Evolutionary conservation across 129 eudicot species (phyloP).

Genomic region (Heracleum sosnowskyi): DNA sequence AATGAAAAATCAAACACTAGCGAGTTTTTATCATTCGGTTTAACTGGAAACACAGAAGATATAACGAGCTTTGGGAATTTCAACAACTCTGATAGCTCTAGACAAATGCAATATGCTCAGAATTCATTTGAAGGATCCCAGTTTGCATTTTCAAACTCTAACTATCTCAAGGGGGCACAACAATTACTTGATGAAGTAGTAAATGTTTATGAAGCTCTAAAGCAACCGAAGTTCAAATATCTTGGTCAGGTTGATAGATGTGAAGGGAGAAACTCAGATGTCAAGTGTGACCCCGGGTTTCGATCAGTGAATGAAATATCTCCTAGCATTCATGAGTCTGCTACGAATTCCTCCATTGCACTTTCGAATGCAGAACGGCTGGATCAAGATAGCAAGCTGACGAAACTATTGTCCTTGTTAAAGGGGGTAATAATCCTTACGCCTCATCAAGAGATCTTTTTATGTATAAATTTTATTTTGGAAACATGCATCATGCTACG

Average conservation of each 20-base stretch:
- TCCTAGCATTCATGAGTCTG: conserved; percentile 29
- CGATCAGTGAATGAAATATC: not conserved
- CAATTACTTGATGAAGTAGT: conserved; percentile 72
- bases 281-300: not conserved
- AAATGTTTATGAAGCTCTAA: conserved; percentile 54
- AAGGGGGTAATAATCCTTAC: conserved; percentile 60
- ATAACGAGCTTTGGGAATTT: conserved; percentile 23
- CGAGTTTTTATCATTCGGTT: conserved; percentile 50
- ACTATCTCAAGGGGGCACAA: conserved; percentile 70
- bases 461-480: not conserved
- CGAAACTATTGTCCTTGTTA: conserved; percentile 57
- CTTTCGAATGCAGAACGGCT: conserved; percentile 65
- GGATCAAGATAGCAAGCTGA: conserved; percentile 64
- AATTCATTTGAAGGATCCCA: conserved; percentile 40
- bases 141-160: conserved; percentile 40
- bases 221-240: conserved; percentile 31
- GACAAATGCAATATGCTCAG: conserved; percentile 17
- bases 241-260: conserved; percentile 27
- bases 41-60: conserved; percentile 26
- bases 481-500: not conserved
- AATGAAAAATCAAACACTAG: conserved; percentile 31
- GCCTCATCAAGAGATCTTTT: not conserved
- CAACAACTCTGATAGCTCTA: conserved; percentile 27
- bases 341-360: conserved; percentile 35
- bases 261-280: conserved; percentile 29